Percentiles rank a stretch among this genome's conserved stretches.
phyloP scores from a whole-genome alignment of 441 rosid species.

The Macaranga tanarius region DNA sequence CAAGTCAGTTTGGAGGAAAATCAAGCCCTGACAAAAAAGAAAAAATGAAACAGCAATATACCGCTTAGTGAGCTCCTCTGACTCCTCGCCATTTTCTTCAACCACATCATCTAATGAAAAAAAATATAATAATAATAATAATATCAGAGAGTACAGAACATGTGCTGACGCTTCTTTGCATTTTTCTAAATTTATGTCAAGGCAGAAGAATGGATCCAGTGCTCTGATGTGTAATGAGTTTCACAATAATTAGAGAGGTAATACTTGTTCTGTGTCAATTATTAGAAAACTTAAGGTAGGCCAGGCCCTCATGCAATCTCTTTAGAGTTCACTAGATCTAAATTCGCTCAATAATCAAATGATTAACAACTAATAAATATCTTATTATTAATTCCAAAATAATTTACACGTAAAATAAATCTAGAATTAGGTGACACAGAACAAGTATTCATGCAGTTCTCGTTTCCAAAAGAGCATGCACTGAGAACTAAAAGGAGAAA shows the following conservation, averaged over 20 bases:
- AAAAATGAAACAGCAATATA: slow-evolving; percentile 7
- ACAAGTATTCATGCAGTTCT: background rate
- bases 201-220: background rate
- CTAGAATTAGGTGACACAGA: background rate
- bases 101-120: slow-evolving; percentile 23
- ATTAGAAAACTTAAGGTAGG: background rate
- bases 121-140: slow-evolving; percentile 14
- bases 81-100: slow-evolving; percentile 38
- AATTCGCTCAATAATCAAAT: background rate
- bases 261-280: too few species aligned
- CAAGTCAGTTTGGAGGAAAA: background rate
- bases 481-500: background rate
- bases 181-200: background rate
- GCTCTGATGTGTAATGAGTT: background rate
- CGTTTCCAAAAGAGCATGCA: background rate
- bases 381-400: background rate
- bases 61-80: slow-evolving; percentile 53
- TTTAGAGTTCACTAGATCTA: background rate
- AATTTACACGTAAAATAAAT: background rate
- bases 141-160: background rate
- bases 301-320: too few species aligned
- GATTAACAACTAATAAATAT: background rate
- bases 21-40: background rate
- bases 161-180: background rate
- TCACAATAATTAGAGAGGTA: background rate